phyloP scores from a whole-genome alignment of 768 basidiomycete genomes.

The Peribolospora kevripleyi region DNA sequence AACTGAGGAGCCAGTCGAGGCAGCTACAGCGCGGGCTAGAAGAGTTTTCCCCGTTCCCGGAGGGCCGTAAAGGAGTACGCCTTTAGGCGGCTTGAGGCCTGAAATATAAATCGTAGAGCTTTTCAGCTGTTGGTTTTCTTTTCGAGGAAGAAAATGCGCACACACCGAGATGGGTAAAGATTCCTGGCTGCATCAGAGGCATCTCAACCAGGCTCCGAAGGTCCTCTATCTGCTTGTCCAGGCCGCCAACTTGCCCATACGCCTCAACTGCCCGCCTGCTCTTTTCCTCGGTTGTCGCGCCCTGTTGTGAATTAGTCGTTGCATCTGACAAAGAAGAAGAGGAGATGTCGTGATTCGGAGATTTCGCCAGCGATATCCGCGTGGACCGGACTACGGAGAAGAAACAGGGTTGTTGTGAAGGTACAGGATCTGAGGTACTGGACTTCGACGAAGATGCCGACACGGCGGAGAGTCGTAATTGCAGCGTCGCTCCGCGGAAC shows the following conservation, averaged over 20 bases:
- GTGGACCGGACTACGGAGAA: no score
- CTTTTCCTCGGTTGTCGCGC: no score
- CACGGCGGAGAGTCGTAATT: no score
- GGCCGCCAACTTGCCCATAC: slow-evolving; percentile 39
- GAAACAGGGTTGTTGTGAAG: no score
- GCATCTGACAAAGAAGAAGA: no score
- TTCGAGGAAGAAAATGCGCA: slow-evolving; percentile 1
- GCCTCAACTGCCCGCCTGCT: no score
- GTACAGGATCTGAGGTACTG: no score
- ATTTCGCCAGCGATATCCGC: no score
- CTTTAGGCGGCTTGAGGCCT: slow-evolving; percentile 89
- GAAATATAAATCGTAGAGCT: not conserved
- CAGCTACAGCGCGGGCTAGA: slow-evolving; percentile 76
- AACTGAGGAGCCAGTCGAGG: slow-evolving; percentile 63
- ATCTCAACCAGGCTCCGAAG: slow-evolving; percentile 69
- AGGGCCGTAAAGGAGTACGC: slow-evolving; percentile 79
- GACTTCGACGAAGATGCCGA: no score
- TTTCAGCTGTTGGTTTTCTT: slow-evolving; percentile 10
- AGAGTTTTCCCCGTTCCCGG: slow-evolving; percentile 97
- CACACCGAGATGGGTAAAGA: slow-evolving; percentile 52
- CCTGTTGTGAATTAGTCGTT: no score
- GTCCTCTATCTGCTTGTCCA: slow-evolving; percentile 61
- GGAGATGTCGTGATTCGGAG: no score
- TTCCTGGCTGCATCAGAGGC: slow-evolving; percentile 54
- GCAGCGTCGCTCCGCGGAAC: no score